Conservation (phyloP, 2,329 filamentous ascomycete genomes). For the Bipolaris zeicola region DNA sequence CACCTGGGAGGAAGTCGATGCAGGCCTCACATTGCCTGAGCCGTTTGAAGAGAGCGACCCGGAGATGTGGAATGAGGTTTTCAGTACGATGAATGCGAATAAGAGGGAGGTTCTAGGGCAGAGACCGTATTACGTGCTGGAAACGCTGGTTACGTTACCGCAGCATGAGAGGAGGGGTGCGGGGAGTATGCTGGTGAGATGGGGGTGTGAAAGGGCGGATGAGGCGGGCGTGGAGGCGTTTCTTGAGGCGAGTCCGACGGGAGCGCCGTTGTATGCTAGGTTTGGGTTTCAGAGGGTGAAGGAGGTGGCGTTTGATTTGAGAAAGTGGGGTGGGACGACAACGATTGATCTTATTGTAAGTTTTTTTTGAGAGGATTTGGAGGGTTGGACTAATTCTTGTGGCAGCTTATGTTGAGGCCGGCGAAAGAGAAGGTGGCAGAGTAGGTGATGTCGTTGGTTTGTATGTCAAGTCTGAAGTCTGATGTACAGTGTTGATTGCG, state of each 20-base stretch:
- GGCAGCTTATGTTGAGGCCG: no score
- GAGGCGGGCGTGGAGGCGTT: constrained; percentile 38
- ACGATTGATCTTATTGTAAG: constrained; percentile 40
- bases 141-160: constrained; percentile 40
- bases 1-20: constrained; percentile 38
- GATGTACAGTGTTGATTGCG: no score
- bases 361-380: background rate
- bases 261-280: constrained; percentile 40
- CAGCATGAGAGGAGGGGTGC: constrained; percentile 41
- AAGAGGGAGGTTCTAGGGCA: constrained; percentile 33
- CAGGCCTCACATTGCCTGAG: constrained; percentile 22
- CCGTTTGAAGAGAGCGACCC: constrained; percentile 41
- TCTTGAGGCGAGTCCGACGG: constrained; percentile 43
- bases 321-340: constrained; percentile 34
- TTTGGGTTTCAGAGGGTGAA: constrained; percentile 39
- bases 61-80: constrained; percentile 27
- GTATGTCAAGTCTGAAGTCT: no score
- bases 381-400: no score
- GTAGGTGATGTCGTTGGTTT: no score
- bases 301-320: constrained; percentile 39
- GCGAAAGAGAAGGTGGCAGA: no score
- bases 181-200: constrained; percentile 39
- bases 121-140: constrained; percentile 35
- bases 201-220: constrained; percentile 42
- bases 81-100: constrained; percentile 27